A percentile compares a stretch with the other conserved stretches of the same genome.
Conservation (phyloP, 306 rosid species). For the Clitoria ternatea region DNA sequence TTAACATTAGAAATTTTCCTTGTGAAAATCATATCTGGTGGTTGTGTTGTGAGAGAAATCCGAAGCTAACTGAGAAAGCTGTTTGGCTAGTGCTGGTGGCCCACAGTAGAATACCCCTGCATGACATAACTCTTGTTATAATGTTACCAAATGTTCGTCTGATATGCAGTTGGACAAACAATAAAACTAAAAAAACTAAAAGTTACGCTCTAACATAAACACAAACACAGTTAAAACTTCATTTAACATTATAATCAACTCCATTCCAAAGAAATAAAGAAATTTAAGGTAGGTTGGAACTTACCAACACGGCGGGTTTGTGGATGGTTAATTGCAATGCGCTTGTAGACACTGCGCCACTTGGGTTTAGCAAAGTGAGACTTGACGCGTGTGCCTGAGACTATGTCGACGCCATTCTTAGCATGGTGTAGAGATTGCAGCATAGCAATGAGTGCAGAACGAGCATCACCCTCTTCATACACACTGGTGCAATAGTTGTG, state of each 20-base stretch:
- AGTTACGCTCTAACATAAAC: no score
- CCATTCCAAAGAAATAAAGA: no score
- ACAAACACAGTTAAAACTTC: no score
- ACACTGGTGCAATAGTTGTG: constrained; percentile 70
- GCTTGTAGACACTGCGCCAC: constrained; percentile 63
- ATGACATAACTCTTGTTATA: not conserved
- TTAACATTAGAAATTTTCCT: constrained; percentile 52
- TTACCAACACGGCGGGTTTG: constrained; percentile 47
- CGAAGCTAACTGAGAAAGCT: constrained; percentile 42
- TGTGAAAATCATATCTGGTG: constrained; percentile 53
- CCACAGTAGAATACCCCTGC: constrained; percentile 79
- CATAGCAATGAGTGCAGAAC: constrained; percentile 75
- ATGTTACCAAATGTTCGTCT: no score
- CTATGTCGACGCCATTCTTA: constrained; percentile 60
- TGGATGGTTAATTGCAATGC: constrained; percentile 50
- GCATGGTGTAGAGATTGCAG: constrained; percentile 58
- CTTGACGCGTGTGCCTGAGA: constrained; percentile 60
- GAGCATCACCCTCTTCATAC: constrained; percentile 75
- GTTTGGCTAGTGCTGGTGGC: constrained; percentile 25
- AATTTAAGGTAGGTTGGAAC: no score
- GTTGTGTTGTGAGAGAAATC: constrained; percentile 52
- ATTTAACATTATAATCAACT: no score
- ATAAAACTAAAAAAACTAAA: no score
- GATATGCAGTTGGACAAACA: no score
- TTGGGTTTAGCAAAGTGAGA: constrained; percentile 70